These are phyloP conservation scores for Schwanniomyces etchellsii DNA, from an alignment of 1,139 yeast species.

Conservation along the genomic window DNA sequence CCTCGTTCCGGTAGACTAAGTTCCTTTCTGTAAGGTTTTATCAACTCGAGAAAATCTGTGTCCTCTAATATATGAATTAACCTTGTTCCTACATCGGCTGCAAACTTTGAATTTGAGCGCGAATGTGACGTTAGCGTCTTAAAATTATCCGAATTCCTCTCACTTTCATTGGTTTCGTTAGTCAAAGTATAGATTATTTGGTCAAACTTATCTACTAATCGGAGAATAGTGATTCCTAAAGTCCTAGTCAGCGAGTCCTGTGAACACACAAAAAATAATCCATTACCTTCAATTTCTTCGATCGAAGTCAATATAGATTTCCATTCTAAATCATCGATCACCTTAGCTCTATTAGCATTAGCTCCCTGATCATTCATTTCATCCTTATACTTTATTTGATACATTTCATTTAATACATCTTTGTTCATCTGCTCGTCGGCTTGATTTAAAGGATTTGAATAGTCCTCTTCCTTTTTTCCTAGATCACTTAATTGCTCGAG, in stretches of 20 bases:
- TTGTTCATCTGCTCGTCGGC: conserved; percentile 37
- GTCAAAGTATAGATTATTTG: conserved; percentile 61
- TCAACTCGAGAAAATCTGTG: conserved; percentile 61
- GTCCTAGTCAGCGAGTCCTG: conserved; percentile 75
- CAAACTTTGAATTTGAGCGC: conserved; percentile 63
- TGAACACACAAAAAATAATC: conserved; percentile 83
- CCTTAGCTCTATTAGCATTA: conserved; percentile 20
- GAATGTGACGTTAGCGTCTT: conserved; percentile 29
- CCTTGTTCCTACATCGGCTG: conserved; percentile 75
- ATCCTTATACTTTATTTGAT: conserved; percentile 37
- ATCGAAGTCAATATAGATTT: conserved; percentile 75
- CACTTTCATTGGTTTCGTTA: conserved; percentile 12
- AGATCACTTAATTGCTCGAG: conserved; percentile 48
- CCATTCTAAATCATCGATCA: conserved; percentile 68
- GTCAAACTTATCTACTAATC: conserved; percentile 79
- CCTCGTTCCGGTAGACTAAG: conserved; percentile 79
- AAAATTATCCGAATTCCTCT: neutral
- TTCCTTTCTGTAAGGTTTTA: conserved; percentile 53
- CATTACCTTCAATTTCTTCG: conserved; percentile 95
- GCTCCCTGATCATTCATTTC: conserved; percentile 25
- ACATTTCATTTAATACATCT: conserved; percentile 39
- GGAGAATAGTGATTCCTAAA: conserved; percentile 67
- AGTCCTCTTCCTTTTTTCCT: conserved; percentile 13
- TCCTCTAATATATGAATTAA: conserved; percentile 73
- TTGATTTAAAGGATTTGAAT: conserved; percentile 26